A percentile compares a stretch with the other conserved stretches of the same genome.
Evolutionary conservation across 2,329 filamentous ascomycete genomes (phyloP).

Genomic region (Clonostachys rosea): DNA sequence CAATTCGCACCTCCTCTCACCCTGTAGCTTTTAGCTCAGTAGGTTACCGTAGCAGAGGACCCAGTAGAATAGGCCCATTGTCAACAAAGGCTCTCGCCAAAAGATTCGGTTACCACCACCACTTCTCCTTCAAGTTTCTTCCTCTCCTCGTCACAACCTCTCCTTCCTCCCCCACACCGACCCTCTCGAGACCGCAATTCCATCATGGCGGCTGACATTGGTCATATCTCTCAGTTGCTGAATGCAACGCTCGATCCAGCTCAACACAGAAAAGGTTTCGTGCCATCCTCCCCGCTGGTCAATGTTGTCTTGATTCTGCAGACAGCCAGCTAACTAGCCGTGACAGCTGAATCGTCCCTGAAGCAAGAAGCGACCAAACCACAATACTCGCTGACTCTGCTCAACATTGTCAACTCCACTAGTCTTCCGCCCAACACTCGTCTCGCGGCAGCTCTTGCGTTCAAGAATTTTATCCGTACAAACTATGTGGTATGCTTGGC

Average conservation of each 20-base stretch:
- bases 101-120: background rate
- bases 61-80: background rate
- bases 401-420: slow-evolving; percentile 83
- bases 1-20: no score
- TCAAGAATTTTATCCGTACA: slow-evolving; percentile 96
- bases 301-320: slow-evolving; percentile 7
- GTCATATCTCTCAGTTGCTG: slow-evolving; percentile 73
- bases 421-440: slow-evolving; percentile 72
- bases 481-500: slow-evolving; percentile 72
- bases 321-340: background rate
- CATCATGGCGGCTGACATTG: slow-evolving; percentile 53
- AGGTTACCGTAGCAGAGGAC: no score
- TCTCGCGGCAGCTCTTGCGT: slow-evolving; percentile 84
- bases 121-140: background rate
- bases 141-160: slow-evolving; percentile 1
- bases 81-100: background rate
- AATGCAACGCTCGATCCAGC: slow-evolving; percentile 85
- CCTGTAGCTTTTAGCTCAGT: no score
- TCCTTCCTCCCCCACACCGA: slow-evolving; percentile 1
- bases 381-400: slow-evolving; percentile 80
- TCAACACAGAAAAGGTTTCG: slow-evolving; percentile 82
- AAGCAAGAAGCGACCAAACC: slow-evolving; percentile 76
- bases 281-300: slow-evolving; percentile 9
- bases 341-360: slow-evolving; percentile 74
- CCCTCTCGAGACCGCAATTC: slow-evolving; percentile 7